These are phyloP conservation scores for Funneliformis mosseae DNA, from an alignment of 192 early-diverging fungal species.

Conservation along the genomic window DNA sequence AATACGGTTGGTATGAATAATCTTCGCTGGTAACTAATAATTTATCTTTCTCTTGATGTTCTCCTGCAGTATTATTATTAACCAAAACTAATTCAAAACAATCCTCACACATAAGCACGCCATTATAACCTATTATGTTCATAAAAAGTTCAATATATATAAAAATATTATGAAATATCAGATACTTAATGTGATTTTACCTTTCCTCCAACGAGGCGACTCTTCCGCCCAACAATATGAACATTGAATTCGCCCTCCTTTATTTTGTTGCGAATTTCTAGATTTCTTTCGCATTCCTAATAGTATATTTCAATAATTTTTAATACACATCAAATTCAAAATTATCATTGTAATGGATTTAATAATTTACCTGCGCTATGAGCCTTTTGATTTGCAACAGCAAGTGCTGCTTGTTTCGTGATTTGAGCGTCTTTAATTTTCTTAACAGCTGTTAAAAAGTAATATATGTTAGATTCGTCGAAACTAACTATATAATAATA, in stretches of 20 bases:
- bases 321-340: not conserved
- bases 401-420: slow-evolving; percentile 42
- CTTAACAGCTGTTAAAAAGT: slow-evolving; percentile 40
- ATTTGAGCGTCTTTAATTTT: slow-evolving; percentile 50
- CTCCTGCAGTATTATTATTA: slow-evolving; percentile 40
- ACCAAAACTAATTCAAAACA: slow-evolving; percentile 62
- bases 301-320: not conserved
- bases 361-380: slow-evolving; percentile 37
- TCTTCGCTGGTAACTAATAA: slow-evolving; percentile 66
- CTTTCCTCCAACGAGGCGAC: slow-evolving; percentile 64
- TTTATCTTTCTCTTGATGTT: slow-evolving; percentile 37
- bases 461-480: not conserved
- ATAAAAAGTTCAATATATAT: not conserved
- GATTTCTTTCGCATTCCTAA: slow-evolving; percentile 19
- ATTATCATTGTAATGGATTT: not conserved
- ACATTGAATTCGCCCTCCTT: slow-evolving; percentile 42
- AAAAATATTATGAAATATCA: not conserved
- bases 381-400: slow-evolving; percentile 43
- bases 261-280: slow-evolving; percentile 10
- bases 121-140: slow-evolving; percentile 60
- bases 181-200: slow-evolving; percentile 34
- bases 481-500: not conserved
- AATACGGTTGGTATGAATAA: slow-evolving; percentile 67
- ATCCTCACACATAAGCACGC: slow-evolving; percentile 69
- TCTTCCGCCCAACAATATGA: slow-evolving; percentile 66